Percentiles rank a stretch among this genome's conserved stretches.
phyloP scores from a whole-genome alignment of 306 rosid genomes.

The Luffa aegyptiaca region DNA sequence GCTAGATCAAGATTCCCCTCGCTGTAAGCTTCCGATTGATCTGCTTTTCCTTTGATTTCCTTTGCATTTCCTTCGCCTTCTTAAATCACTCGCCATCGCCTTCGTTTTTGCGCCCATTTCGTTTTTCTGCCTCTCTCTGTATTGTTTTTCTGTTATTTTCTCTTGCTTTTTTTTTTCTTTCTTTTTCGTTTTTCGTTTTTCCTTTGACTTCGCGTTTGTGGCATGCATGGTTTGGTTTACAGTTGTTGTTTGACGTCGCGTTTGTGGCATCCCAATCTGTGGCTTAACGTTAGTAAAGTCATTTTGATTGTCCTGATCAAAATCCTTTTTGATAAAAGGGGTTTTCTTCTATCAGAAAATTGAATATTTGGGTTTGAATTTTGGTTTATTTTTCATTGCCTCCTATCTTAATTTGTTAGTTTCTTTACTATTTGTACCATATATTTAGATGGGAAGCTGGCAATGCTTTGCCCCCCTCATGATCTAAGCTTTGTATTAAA shows the following conservation, averaged over 20 bases:
- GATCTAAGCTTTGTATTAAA: background rate
- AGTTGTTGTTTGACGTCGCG: background rate
- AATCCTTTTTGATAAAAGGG: background rate
- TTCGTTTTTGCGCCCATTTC: slow-evolving; percentile 1
- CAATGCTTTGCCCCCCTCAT: background rate
- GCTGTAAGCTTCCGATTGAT: slow-evolving; percentile 39
- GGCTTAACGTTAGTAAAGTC: background rate
- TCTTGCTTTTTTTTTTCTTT: background rate
- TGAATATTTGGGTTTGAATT: background rate
- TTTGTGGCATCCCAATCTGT: background rate
- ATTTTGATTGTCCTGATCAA: background rate
- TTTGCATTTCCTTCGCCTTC: background rate
- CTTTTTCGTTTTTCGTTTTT: background rate
- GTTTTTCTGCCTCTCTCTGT: background rate
- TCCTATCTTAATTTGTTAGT: background rate
- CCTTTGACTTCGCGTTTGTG: background rate
- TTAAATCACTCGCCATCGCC: background rate
- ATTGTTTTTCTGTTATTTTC: background rate
- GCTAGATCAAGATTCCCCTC: slow-evolving; percentile 48
- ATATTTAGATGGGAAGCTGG: background rate
- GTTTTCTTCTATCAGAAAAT: background rate
- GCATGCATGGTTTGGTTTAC: background rate
- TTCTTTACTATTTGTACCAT: background rate
- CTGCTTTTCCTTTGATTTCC: slow-evolving; percentile 4
- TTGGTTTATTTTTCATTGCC: background rate